Evolutionary conservation across 2,329 filamentous ascomycete genomes (phyloP).

Genomic region (Nemania abortiva): DNA sequence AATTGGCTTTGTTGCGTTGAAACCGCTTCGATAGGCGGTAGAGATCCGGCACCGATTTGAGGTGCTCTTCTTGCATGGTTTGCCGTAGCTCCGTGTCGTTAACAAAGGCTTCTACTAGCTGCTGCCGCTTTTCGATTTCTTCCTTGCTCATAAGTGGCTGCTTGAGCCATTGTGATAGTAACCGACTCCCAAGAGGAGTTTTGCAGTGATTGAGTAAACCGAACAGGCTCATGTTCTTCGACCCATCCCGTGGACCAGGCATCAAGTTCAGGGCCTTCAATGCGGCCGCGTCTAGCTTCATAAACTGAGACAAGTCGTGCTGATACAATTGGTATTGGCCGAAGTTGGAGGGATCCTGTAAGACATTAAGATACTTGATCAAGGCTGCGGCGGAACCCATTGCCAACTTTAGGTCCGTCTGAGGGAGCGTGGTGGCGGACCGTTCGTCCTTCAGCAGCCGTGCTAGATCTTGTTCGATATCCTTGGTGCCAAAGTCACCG

Average conservation of each 20-base stretch:
- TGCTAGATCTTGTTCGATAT: constrained; percentile 95
- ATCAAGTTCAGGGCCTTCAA: constrained; percentile 95
- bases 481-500: constrained; percentile 85
- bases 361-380: constrained; percentile 91
- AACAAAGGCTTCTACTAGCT: constrained; percentile 94
- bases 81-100: constrained; percentile 93
- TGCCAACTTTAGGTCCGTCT: constrained; percentile 92
- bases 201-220: constrained; percentile 98
- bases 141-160: constrained; percentile 92
- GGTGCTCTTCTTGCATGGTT: constrained; percentile 95
- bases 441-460: constrained; percentile 89
- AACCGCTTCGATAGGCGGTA: constrained; percentile 96
- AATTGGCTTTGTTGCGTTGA: constrained; percentile 87
- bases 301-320: constrained; percentile 95
- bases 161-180: constrained; percentile 96
- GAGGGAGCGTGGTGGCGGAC: constrained; percentile 80
- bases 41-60: constrained; percentile 91
- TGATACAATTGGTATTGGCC: constrained; percentile 98
- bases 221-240: constrained; percentile 98
- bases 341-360: constrained; percentile 94
- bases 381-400: constrained; percentile 95
- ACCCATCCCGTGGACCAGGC: constrained; percentile 92
- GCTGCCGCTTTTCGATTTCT: constrained; percentile 91
- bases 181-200: constrained; percentile 88
- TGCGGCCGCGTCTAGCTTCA: constrained; percentile 97